Conservation (phyloP, 495 filamentous ascomycete genomes). For the Beverwykella pulmonaria region DNA sequence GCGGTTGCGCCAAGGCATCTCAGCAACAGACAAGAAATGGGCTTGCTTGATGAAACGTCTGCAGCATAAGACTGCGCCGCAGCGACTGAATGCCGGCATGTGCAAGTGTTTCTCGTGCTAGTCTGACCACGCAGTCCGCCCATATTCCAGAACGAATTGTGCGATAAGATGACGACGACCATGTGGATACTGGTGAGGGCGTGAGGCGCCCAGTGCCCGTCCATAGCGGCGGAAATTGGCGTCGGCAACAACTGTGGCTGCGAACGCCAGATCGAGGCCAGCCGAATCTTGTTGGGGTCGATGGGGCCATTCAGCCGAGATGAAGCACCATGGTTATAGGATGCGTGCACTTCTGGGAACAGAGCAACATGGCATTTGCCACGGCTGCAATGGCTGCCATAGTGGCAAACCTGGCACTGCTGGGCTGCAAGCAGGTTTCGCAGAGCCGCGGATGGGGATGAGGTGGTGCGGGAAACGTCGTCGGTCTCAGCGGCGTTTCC, state of each 20-base stretch:
- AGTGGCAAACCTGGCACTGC: background rate
- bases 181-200: background rate
- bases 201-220: background rate
- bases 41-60: background rate
- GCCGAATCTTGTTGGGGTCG: slow-evolving; percentile 1
- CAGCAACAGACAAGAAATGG: background rate
- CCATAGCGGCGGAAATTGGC: slow-evolving; percentile 22
- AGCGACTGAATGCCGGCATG: background rate
- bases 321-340: background rate
- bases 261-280: slow-evolving; percentile 8
- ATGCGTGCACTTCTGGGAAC: background rate
- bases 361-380: background rate
- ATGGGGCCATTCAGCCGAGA: slow-evolving; percentile 23
- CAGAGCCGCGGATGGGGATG: background rate
- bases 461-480: background rate
- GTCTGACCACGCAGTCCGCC: background rate
- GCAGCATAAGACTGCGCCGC: background rate
- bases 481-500: background rate
- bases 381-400: background rate
- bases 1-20: background rate
- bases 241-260: background rate
- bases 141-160: background rate
- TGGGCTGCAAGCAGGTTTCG: background rate
- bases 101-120: background rate
- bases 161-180: background rate